A percentile compares a stretch with the other conserved stretches of the same genome.
phyloP scores from a whole-genome alignment of 257 asterid species.

The Petunia secreta region DNA sequence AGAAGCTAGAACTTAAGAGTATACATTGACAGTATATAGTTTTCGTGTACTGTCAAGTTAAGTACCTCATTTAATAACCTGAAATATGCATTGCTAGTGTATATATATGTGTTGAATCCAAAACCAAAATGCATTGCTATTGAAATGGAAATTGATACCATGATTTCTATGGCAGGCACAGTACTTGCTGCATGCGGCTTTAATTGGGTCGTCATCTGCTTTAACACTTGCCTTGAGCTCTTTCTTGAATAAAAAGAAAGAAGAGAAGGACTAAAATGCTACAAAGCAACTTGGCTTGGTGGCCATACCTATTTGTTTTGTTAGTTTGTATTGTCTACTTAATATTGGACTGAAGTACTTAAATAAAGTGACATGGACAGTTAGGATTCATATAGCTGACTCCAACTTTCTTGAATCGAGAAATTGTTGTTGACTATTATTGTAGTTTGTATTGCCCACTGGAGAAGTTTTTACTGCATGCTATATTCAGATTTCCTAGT shows the following conservation, averaged over 20 bases:
- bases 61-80: too few species aligned
- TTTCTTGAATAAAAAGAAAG: background rate
- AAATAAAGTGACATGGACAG: background rate
- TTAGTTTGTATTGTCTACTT: background rate
- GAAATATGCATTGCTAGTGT: too few species aligned
- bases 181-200: slow-evolving; percentile 24
- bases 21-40: too few species aligned
- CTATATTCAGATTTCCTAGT: background rate
- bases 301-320: background rate
- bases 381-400: too few species aligned
- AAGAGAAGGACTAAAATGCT: slow-evolving; percentile 10
- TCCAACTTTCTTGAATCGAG: background rate
- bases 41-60: too few species aligned
- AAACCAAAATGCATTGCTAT: background rate
- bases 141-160: background rate
- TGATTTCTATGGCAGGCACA: slow-evolving; percentile 11
- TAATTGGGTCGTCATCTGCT: slow-evolving; percentile 19
- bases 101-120: too few species aligned
- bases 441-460: background rate
- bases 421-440: background rate
- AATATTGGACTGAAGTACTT: background rate
- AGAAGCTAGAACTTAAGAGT: background rate
- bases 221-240: slow-evolving; percentile 24
- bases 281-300: background rate
- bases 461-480: background rate